Evolutionary conservation across 495 filamentous ascomycete species (phyloP).

Genomic region (Hamigera avellanea): DNA sequence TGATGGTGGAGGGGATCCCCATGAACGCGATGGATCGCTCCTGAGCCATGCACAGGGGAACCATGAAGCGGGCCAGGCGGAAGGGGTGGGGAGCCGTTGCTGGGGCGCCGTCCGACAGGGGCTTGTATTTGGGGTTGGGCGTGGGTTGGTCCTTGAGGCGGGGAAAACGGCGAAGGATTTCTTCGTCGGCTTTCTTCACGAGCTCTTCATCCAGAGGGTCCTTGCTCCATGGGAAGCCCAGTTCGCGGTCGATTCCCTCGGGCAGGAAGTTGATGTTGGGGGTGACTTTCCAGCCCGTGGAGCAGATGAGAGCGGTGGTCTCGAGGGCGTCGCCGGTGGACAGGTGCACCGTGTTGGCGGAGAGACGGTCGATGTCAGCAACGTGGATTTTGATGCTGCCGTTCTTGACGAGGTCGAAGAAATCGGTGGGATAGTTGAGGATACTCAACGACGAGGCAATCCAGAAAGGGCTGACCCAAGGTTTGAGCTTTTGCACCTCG

Average conservation of each 20-base stretch:
- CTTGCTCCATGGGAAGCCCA: conserved; percentile 26
- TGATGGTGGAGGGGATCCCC: conserved; percentile 53
- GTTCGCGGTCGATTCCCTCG: conserved; percentile 24
- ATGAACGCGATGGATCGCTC: conserved; percentile 54
- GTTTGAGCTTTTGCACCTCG: conserved; percentile 51
- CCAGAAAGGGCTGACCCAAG: conserved; percentile 55
- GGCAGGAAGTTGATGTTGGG: conserved; percentile 55
- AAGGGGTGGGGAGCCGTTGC: conserved; percentile 27
- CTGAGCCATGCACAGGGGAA: conserved; percentile 45
- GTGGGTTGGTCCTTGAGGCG: conserved; percentile 35
- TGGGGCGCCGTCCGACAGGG: conserved; percentile 18
- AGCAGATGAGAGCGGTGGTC: conserved; percentile 53
- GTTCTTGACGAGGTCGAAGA: conserved; percentile 49
- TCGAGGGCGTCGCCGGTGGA: conserved; percentile 40
- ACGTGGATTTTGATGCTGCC: conserved; percentile 51
- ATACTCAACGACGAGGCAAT: conserved; percentile 49
- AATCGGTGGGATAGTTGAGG: conserved; percentile 55
- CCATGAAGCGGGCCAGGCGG: conserved; percentile 58
- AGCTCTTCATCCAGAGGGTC: conserved; percentile 17
- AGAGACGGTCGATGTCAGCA: conserved; percentile 45
- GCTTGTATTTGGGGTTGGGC: conserved; percentile 18
- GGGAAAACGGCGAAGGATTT: conserved; percentile 59
- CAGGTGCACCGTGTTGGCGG: conserved; percentile 39
- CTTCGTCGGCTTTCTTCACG: conserved; percentile 42
- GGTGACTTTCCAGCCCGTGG: conserved; percentile 56